Conservation (phyloP, 2,329 filamentous ascomycete species). For the Fusarium brachygibbosum region DNA sequence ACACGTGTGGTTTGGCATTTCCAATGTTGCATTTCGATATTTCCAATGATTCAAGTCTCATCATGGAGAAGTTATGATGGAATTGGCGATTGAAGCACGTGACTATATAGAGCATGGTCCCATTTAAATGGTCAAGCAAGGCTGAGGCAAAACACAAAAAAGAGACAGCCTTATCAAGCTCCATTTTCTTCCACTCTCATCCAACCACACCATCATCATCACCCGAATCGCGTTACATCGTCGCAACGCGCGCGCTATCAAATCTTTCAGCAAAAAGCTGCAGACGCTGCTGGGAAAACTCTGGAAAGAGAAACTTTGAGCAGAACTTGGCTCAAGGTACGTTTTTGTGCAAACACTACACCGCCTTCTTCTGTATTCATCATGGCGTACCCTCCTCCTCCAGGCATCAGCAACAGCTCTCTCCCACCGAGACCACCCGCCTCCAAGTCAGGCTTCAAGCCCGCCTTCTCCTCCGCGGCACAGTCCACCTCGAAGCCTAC, state of each 20-base stretch:
- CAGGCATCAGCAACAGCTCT: conserved; percentile 69
- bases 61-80: neutral
- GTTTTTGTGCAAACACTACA: conserved; percentile 51
- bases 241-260: conserved; percentile 6
- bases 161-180: conserved; percentile 17
- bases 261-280: conserved; percentile 9
- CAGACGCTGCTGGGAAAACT: conserved; percentile 16
- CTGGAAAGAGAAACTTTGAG: conserved; percentile 52
- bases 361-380: conserved; percentile 65
- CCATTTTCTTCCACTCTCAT: conserved; percentile 37
- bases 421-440: conserved; percentile 84
- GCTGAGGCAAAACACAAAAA: conserved; percentile 37
- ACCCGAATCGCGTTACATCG: conserved; percentile 18
- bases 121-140: conserved; percentile 17
- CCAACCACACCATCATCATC: conserved; percentile 20
- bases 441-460: conserved; percentile 61
- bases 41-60: neutral
- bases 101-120: neutral
- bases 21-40: too few relatives aligned
- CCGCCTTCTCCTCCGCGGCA: conserved; percentile 63
- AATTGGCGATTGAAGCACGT: conserved; percentile 1
- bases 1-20: too few relatives aligned
- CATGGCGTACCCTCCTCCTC: conserved; percentile 90
- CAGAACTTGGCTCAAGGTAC: conserved; percentile 66
- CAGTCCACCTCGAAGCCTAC: conserved; percentile 55